phyloP scores from a whole-genome alignment of 192 early-diverging fungal species.

The Diversispora epigaea region DNA sequence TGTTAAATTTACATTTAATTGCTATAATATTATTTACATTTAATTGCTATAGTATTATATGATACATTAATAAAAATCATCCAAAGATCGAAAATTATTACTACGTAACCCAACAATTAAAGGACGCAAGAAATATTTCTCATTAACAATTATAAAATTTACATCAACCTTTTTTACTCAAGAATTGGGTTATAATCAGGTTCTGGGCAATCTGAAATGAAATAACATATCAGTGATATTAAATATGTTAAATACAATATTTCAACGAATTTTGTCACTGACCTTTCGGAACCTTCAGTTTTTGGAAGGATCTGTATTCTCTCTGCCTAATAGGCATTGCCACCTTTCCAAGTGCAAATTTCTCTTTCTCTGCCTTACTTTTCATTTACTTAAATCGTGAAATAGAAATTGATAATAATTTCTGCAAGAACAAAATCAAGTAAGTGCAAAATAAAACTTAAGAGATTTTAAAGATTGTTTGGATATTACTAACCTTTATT shows the following conservation, averaged over 20 bases:
- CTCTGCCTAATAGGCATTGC: no score
- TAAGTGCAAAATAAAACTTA: slow-evolving; percentile 17
- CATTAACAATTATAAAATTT: no score
- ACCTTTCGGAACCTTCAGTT: slow-evolving; percentile 12
- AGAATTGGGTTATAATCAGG: not conserved
- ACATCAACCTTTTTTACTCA: no score
- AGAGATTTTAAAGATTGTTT: slow-evolving; percentile 14
- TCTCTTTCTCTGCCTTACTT: slow-evolving; percentile 21
- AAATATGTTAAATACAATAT: not conserved
- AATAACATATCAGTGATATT: not conserved
- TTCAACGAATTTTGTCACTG: slow-evolving; percentile 2
- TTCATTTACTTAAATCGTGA: slow-evolving; percentile 22
- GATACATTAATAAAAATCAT: no score
- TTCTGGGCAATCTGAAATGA: not conserved
- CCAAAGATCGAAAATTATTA: not conserved
- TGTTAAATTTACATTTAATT: not conserved
- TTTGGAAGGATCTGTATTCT: slow-evolving; percentile 9
- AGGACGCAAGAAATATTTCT: no score
- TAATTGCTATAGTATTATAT: no score
- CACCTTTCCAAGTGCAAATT: slow-evolving; percentile 2
- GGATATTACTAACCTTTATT: slow-evolving; percentile 25
- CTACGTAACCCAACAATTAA: no score
- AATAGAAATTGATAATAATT: slow-evolving; percentile 26
- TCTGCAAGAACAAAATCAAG: slow-evolving; percentile 25
- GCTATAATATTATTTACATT: no score